Percentiles rank a stretch among this genome's conserved stretches.
Evolutionary conservation across 345 rosid genomes (phyloP).

Genomic region (Syzygium oleosum): DNA sequence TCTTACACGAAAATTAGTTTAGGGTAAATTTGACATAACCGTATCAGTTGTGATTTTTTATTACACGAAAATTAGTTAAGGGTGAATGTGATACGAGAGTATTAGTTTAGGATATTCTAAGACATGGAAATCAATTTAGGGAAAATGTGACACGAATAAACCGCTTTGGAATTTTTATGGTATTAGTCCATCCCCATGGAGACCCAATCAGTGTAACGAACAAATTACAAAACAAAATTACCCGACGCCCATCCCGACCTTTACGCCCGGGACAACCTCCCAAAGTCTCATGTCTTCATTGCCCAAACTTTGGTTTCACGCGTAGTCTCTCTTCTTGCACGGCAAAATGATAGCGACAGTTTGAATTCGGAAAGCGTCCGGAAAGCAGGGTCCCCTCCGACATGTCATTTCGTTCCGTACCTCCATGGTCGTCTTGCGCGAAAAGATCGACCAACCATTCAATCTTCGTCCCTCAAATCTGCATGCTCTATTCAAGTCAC

Average conservation of each 20-base stretch:
- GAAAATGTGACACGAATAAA: too few species aligned
- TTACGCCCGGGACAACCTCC: neutral
- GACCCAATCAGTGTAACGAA: neutral
- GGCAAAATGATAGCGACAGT: neutral
- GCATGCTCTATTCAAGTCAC: too few species aligned
- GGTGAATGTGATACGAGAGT: too few species aligned
- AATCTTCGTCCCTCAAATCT: too few species aligned
- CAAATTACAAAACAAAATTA: neutral
- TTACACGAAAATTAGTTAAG: too few species aligned
- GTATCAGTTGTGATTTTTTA: too few species aligned
- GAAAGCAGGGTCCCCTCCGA: neutral
- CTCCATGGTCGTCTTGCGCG: too few species aligned
- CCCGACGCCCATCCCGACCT: neutral
- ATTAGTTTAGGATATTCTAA: too few species aligned
- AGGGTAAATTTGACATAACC: too few species aligned
- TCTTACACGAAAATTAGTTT: too few species aligned
- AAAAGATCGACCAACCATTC: too few species aligned
- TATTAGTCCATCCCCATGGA: neutral
- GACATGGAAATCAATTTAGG: neutral
- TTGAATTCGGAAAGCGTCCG: neutral
- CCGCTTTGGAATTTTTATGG: too few species aligned
- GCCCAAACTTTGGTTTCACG: neutral
- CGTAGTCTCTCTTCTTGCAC: neutral
- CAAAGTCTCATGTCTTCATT: neutral
- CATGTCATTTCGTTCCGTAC: neutral